Percentiles rank a stretch among this genome's conserved stretches.
Conservation (phyloP, 2,329 filamentous ascomycete species). For the Epichloe uncinata region DNA sequence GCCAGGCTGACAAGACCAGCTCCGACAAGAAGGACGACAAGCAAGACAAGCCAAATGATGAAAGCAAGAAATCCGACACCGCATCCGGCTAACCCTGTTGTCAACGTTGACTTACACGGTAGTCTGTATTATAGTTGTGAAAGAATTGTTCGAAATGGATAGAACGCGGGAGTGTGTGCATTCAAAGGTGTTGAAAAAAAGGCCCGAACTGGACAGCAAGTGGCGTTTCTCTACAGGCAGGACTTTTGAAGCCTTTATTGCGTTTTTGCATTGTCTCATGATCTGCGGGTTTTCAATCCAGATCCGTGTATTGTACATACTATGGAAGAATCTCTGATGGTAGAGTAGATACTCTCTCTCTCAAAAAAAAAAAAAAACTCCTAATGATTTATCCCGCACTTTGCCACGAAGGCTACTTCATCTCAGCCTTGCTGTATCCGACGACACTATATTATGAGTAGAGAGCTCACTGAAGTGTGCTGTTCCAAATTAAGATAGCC, state of each 20-base stretch:
- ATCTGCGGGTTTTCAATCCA: background rate
- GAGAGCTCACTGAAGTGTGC: no score
- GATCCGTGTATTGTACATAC: constrained; percentile 18
- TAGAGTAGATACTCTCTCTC: constrained; percentile 8
- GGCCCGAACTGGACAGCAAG: constrained; percentile 10
- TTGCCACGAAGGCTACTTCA: no score
- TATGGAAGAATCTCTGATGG: constrained; percentile 12
- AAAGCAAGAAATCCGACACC: constrained; percentile 22
- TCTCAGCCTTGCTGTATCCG: no score
- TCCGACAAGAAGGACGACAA: constrained; percentile 9
- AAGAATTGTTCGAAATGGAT: constrained; percentile 6
- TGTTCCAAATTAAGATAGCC: no score
- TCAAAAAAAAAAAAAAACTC: constrained; percentile 16
- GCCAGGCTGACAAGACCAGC: constrained; percentile 12
- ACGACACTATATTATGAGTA: no score
- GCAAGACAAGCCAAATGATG: constrained; percentile 13
- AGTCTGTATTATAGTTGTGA: constrained; percentile 11
- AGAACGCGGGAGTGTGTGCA: constrained; percentile 14
- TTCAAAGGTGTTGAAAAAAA: constrained; percentile 23
- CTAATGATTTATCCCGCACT: constrained; percentile 8
- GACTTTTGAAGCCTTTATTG: background rate
- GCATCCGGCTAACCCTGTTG: constrained; percentile 15
- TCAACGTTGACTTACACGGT: constrained; percentile 12
- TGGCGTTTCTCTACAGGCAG: constrained; percentile 9
- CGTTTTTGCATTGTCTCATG: background rate